Evolutionary conservation across 768 basidiomycete genomes (phyloP), one percentile per base, ranked within the genome.

Genomic region (Boletus subparvulus): DNA sequence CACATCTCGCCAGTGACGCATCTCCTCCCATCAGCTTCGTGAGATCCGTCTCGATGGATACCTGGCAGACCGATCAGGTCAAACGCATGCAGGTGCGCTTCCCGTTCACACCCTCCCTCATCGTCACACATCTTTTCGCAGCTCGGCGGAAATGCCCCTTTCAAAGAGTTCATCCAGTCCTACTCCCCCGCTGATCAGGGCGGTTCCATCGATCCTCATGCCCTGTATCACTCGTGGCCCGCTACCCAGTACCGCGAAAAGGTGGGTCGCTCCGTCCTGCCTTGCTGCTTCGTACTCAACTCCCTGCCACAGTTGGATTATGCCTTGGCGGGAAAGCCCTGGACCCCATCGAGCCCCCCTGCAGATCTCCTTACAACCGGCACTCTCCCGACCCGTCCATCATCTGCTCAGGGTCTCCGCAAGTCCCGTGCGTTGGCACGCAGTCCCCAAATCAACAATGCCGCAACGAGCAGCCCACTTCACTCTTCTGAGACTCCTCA

Each of bases 191-290:
- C 77, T 9, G 83, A 85, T 52, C 82, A 84, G 63, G 86, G 86
- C 39, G 91, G 90, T 9, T 3, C 4, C 26, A 78, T 85, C 65
- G 83, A 75, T 57, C 65, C 85, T 32, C 81, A 87, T 63, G 87
- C 92, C 62, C 92, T 83, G 53, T 98, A 98, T 73, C 92, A 93
- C 67, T 89, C 84, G 39, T 97, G 95, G 93, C 91, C 94, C 3
- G 96, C 94, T 1, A 78, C 89, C 3, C 94, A 98, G 74, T 98
- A 98, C 74, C 85, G 90, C 42, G 92, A 94, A 73, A 99, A 97
- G 80, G 94, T 90, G 62, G 52, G 52, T n/a, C 62, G 0, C 52
- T 55, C 28, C 46, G 0, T 52, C 17, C 32, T 21, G 8, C 40
- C 14, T 44, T 26, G 14, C 41, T 21, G 3, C 56, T 48, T 47